Percentiles rank a stretch among this genome's conserved stretches.
Conservation (phyloP, 148 eudicot genomes). For the Chenopodium berlandieri region DNA sequence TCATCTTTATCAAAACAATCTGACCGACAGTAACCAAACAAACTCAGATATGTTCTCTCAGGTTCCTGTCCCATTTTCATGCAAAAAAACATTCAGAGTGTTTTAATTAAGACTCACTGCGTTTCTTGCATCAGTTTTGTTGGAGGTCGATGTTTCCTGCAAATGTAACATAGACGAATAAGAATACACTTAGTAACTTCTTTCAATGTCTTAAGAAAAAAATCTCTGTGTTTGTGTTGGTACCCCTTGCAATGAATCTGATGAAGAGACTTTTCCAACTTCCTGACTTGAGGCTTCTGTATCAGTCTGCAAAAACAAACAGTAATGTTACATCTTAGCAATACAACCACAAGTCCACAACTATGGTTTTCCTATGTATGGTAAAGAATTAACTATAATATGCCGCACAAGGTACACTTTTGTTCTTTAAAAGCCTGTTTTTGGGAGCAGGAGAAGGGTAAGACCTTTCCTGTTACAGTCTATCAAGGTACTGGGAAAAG, state of each 20-base stretch:
- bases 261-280: conserved; percentile 11
- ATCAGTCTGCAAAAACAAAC: conserved; percentile 27
- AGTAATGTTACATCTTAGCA: background rate
- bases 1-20: background rate
- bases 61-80: no score
- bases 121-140: conserved; percentile 39
- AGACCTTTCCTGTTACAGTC: background rate
- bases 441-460: background rate
- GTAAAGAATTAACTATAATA: background rate
- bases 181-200: background rate
- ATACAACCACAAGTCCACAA: background rate
- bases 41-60: background rate
- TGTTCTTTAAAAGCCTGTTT: background rate
- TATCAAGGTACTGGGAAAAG: background rate
- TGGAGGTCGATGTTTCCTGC: conserved; percentile 31
- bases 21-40: background rate
- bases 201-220: background rate
- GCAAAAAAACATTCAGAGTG: background rate
- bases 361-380: no score
- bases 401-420: background rate
- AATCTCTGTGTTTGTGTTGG: background rate
- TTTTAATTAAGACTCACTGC: conserved; percentile 29
- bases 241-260: conserved; percentile 20
- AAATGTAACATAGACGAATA: conserved; percentile 12
- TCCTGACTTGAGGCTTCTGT: conserved; percentile 23